Percentiles rank a stretch among this genome's conserved stretches.
Conservation (phyloP, 345 rosid genomes). For the Theobroma cacao region DNA sequence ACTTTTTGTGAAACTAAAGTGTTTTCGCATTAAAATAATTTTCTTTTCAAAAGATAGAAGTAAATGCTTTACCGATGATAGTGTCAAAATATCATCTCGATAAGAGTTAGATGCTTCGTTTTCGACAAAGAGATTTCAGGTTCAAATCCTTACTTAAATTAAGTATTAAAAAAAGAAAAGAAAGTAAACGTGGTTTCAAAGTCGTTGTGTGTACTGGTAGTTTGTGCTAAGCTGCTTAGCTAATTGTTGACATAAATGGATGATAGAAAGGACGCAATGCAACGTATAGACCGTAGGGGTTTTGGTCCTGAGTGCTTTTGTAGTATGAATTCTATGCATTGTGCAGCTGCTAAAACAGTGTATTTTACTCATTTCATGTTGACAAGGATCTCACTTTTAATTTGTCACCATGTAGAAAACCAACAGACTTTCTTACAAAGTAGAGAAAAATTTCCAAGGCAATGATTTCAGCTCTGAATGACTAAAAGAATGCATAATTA, state of each 20-base stretch:
- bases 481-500: background rate
- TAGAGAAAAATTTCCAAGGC: conserved; percentile 17
- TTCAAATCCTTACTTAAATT: background rate
- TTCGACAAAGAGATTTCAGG: background rate
- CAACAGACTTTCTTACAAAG: background rate
- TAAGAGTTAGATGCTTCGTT: background rate
- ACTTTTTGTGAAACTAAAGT: background rate
- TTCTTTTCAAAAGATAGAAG: too few relatives aligned
- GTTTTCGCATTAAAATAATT: background rate
- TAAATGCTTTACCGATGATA: too few relatives aligned
- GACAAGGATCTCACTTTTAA: background rate
- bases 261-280: background rate
- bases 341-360: background rate
- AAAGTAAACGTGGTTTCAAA: background rate
- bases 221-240: background rate
- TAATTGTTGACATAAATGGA: background rate
- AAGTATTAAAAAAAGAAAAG: background rate
- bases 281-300: too few relatives aligned
- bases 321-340: background rate
- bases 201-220: background rate
- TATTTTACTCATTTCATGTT: background rate
- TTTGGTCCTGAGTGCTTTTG: too few relatives aligned
- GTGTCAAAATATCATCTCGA: background rate
- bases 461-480: conserved; percentile 31
- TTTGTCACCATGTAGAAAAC: conserved; percentile 8